Evolutionary conservation across 1,284 basidiomycete species (phyloP).

Genomic region (Cystobasidium slooffiae): DNA sequence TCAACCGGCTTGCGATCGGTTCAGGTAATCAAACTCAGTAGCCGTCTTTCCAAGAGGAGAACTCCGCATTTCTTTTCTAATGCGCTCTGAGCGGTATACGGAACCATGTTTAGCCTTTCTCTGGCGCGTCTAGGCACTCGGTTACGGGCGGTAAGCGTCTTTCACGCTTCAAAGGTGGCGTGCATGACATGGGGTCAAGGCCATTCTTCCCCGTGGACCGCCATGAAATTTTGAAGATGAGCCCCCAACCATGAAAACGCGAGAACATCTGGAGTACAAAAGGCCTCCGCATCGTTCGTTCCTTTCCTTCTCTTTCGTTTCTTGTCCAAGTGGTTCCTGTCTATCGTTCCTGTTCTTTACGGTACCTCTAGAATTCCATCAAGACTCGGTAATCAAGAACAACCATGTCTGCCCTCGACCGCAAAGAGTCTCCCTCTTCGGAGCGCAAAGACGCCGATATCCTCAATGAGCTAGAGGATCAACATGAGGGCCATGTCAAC

Average conservation of each 20-base stretch:
- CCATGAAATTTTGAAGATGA: neutral
- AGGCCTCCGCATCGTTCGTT: neutral
- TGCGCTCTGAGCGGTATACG: neutral
- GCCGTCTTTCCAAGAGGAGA: neutral
- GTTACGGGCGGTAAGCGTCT: conserved; percentile 8
- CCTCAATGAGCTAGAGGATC: conserved; percentile 19
- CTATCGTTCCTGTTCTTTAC: neutral
- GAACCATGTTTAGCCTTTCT: conserved; percentile 9
- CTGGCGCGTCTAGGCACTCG: conserved; percentile 5
- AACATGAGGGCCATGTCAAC: conserved; percentile 14
- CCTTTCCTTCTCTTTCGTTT: neutral
- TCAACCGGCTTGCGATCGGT: neutral
- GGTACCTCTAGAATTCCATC: neutral
- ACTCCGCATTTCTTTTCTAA: too few relatives aligned
- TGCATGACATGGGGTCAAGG: neutral
- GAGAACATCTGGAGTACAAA: neutral
- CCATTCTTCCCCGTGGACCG: conserved; percentile 6
- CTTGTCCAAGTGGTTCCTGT: neutral
- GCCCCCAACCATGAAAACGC: neutral
- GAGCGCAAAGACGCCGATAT: conserved; percentile 13
- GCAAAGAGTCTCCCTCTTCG: neutral
- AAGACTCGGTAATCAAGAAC: neutral
- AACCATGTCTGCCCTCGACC: conserved; percentile 1
- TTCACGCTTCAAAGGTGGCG: neutral
- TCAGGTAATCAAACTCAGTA: neutral